Evolutionary conservation across 805 yeast species (phyloP).

Genomic region (Huiozyma sinensis): DNA sequence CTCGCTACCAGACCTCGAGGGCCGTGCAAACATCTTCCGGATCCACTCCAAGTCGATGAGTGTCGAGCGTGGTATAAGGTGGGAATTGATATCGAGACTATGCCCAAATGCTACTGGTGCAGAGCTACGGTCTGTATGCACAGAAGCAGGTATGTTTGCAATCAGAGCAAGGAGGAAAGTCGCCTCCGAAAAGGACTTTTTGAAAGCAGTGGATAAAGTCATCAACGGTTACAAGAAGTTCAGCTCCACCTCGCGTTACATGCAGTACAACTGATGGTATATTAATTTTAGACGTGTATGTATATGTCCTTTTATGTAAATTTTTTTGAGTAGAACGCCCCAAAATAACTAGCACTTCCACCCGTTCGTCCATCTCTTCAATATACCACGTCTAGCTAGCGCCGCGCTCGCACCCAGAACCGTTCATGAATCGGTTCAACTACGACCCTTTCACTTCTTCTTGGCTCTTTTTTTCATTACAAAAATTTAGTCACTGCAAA

Average conservation of each 20-base stretch:
- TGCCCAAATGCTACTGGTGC: constrained; percentile 99
- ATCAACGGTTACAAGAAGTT: constrained; percentile 97
- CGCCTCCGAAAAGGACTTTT: constrained; percentile 94
- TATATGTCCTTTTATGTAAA: too few relatives aligned
- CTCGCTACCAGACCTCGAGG: constrained; percentile 91
- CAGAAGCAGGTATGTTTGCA: constrained; percentile 99
- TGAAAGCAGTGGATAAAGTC: constrained; percentile 96
- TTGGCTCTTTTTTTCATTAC: too few relatives aligned
- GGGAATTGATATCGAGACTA: constrained; percentile 95
- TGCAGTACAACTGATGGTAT: constrained; percentile 67
- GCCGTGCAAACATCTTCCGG: constrained; percentile 94
- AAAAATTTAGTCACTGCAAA: too few relatives aligned
- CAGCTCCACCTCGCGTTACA: constrained; percentile 92
- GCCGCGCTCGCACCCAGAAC: too few relatives aligned
- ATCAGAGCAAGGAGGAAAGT: constrained; percentile 97
- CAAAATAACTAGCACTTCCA: too few relatives aligned
- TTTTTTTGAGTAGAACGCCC: not conserved
- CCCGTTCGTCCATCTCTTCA: too few relatives aligned
- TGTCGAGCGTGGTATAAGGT: constrained; percentile 91
- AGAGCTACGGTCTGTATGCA: constrained; percentile 93
- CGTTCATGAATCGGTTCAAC: too few relatives aligned
- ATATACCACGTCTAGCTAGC: too few relatives aligned
- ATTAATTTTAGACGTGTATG: not conserved
- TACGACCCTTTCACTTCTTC: too few relatives aligned
- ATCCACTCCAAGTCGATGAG: constrained; percentile 97